phyloP scores from a whole-genome alignment of 495 filamentous ascomycete genomes.

The Penicillium alfredii region DNA sequence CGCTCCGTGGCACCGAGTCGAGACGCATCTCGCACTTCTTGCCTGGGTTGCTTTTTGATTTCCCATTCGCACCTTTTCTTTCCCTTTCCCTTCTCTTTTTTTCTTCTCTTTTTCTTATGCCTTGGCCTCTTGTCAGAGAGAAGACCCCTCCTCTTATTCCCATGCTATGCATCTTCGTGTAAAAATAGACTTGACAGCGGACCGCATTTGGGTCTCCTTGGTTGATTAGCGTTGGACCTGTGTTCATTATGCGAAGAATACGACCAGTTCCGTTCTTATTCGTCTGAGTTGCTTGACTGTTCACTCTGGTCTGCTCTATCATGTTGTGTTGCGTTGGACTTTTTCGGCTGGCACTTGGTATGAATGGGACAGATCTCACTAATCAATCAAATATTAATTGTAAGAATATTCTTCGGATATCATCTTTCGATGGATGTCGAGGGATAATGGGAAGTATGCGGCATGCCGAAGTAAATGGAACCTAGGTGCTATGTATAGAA shows the following conservation, averaged over 20 bases:
- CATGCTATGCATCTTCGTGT: conserved; percentile 31
- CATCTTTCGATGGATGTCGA: too few species aligned
- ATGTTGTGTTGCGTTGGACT: not conserved
- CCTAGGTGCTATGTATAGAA: too few species aligned
- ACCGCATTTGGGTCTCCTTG: conserved; percentile 26
- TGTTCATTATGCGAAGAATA: conserved; percentile 38
- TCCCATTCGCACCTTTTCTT: conserved; percentile 11
- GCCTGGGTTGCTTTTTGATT: conserved; percentile 14
- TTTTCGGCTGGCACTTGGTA: not conserved
- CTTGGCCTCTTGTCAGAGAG: conserved; percentile 9
- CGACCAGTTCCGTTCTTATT: conserved; percentile 27
- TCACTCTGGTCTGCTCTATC: too few species aligned
- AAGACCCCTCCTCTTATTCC: conserved; percentile 15
- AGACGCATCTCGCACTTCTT: too few species aligned
- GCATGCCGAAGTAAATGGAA: too few species aligned
- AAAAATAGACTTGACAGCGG: conserved; percentile 41
- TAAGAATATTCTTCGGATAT: too few species aligned
- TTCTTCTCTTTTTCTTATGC: conserved; percentile 7
- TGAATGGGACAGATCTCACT: too few species aligned
- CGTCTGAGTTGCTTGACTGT: not conserved
- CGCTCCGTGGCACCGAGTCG: too few species aligned
- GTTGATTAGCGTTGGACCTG: conserved; percentile 39
- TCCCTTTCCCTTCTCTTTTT: conserved; percentile 13
- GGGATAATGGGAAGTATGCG: too few species aligned
- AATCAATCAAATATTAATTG: too few species aligned